phyloP scores from a whole-genome alignment of 2,329 filamentous ascomycete species.

The Coniochaeta hoffmannii region DNA sequence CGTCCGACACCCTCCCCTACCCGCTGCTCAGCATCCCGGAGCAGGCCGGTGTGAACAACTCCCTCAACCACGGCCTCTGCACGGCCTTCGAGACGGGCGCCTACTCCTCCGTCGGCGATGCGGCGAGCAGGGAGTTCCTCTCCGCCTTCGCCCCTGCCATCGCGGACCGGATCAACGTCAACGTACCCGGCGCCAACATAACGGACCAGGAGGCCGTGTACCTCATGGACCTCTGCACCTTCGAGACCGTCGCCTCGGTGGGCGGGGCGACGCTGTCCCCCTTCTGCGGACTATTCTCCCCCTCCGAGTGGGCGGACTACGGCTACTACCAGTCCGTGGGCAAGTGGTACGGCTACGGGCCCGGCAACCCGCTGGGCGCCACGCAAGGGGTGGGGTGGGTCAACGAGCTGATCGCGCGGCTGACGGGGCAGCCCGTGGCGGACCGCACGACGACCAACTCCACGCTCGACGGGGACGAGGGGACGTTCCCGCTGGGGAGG shows the following conservation, averaged over 20 bases:
- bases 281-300: slow-evolving; percentile 71
- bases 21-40: slow-evolving; percentile 65
- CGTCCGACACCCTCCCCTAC: slow-evolving; percentile 37
- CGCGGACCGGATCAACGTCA: slow-evolving; percentile 58
- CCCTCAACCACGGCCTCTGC: slow-evolving; percentile 69
- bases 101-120: slow-evolving; percentile 36
- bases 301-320: slow-evolving; percentile 68
- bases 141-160: slow-evolving; percentile 61
- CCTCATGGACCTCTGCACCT: slow-evolving; percentile 87
- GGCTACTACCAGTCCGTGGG: slow-evolving; percentile 73
- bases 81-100: slow-evolving; percentile 58
- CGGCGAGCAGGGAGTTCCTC: slow-evolving; percentile 50
- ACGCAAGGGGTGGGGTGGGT: slow-evolving; percentile 83
- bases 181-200: slow-evolving; percentile 62
- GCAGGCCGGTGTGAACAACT: slow-evolving; percentile 63
- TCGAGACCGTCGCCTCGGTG: slow-evolving; percentile 60
- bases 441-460: slow-evolving; percentile 72
- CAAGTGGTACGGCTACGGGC: slow-evolving; percentile 79
- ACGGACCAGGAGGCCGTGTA: slow-evolving; percentile 54
- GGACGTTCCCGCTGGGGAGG: slow-evolving; percentile 65
- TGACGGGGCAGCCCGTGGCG: slow-evolving; percentile 60
- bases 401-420: slow-evolving; percentile 78
- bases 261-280: slow-evolving; percentile 49
- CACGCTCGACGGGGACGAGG: slow-evolving; percentile 60
- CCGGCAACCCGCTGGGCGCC: slow-evolving; percentile 70